A percentile compares a stretch with the other conserved stretches of the same genome.
Conservation (phyloP, 2,329 filamentous ascomycete species). For the Aspergillus flavus region DNA sequence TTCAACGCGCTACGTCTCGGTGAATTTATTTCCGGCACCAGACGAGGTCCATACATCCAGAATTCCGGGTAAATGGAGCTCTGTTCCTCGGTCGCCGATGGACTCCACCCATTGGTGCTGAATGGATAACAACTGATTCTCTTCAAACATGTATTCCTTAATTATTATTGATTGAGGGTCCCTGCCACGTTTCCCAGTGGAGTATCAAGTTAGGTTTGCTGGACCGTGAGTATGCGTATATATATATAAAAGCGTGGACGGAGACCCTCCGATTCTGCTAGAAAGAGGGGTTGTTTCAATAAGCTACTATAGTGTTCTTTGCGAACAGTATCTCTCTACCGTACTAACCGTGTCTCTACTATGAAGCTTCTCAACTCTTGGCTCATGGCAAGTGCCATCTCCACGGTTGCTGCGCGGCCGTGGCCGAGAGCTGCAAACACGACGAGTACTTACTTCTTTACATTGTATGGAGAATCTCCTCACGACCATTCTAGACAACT, state of each 20-base stretch:
- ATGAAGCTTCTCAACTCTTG: slow-evolving; percentile 17
- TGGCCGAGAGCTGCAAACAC: slow-evolving; percentile 11
- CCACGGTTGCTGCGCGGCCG: slow-evolving; percentile 23
- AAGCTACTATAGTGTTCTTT: neutral
- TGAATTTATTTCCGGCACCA: slow-evolving; percentile 1
- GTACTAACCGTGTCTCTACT: neutral
- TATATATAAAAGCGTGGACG: neutral
- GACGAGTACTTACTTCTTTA: slow-evolving; percentile 41
- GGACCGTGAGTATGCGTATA: neutral
- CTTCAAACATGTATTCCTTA: slow-evolving; percentile 4
- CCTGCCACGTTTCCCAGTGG: neutral
- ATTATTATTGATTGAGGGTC: neutral
- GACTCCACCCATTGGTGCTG: neutral
- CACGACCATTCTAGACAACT: neutral
- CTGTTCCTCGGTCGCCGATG: neutral
- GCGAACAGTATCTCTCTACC: neutral
- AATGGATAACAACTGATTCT: neutral
- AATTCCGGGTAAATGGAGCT: slow-evolving; percentile 1
- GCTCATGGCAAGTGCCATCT: slow-evolving; percentile 12
- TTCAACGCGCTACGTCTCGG: neutral
- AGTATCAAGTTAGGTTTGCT: neutral
- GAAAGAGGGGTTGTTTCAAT: neutral
- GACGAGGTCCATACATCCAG: neutral
- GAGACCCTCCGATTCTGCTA: neutral
- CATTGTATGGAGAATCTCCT: slow-evolving; percentile 36